Evolutionary conservation across 495 filamentous ascomycete genomes (phyloP).

Genomic region (Lasiosphaeris hirsuta): DNA sequence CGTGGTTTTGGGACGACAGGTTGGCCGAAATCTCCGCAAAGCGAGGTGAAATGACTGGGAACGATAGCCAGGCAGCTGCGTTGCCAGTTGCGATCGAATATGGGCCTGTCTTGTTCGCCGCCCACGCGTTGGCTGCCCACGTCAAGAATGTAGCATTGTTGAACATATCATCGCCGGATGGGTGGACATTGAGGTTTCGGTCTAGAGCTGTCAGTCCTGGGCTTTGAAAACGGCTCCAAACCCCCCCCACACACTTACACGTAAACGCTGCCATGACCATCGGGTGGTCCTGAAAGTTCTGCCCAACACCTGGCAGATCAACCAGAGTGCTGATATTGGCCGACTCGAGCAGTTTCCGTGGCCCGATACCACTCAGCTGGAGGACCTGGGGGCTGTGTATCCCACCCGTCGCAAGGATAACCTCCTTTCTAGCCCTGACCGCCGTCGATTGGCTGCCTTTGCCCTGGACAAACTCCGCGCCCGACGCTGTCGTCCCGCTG

Average conservation of each 20-base stretch:
- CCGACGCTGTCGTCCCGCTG: constrained; percentile 34
- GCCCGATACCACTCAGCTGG: constrained; percentile 54
- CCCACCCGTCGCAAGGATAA: constrained; percentile 57
- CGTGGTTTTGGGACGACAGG: constrained; percentile 36
- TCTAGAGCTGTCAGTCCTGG: constrained; percentile 19
- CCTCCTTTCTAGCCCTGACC: constrained; percentile 50
- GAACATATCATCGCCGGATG: constrained; percentile 33
- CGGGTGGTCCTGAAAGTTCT: constrained; percentile 57
- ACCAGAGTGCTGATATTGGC: constrained; percentile 43
- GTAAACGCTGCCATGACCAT: constrained; percentile 31
- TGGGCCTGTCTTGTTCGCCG: constrained; percentile 40
- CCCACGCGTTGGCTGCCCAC: constrained; percentile 36
- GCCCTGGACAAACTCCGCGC: constrained; percentile 28
- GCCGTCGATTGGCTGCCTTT: constrained; percentile 18
- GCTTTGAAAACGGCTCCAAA: background rate
- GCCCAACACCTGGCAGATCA: constrained; percentile 53
- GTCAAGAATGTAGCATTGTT: constrained; percentile 35
- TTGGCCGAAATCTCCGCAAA: constrained; percentile 31
- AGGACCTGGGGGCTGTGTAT: constrained; percentile 57
- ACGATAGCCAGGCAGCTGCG: constrained; percentile 43
- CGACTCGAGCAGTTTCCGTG: constrained; percentile 36
- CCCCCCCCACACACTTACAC: constrained; percentile 28
- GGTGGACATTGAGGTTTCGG: constrained; percentile 30
- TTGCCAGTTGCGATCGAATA: constrained; percentile 43
- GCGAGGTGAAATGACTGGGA: constrained; percentile 42